Evolutionary conservation across 345 rosid genomes (phyloP).

Genomic region (Zanthoxylum bungeanum): DNA sequence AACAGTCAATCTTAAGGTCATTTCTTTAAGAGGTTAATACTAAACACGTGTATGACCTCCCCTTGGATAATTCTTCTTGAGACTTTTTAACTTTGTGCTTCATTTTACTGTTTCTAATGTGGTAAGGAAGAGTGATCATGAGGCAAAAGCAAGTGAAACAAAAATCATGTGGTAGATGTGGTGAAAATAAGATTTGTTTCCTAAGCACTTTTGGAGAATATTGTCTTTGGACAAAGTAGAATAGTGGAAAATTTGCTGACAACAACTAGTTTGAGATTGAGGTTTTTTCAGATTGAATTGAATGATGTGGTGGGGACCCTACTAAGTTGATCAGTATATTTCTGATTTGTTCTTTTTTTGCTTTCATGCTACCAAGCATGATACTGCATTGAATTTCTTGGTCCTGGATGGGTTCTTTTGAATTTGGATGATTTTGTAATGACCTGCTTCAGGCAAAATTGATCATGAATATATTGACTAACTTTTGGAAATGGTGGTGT

Average conservation of each 20-base stretch:
- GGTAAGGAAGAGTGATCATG: background rate
- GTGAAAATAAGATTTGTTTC: background rate
- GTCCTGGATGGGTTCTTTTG: background rate
- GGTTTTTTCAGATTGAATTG: background rate
- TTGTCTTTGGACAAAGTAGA: background rate
- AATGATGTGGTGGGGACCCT: background rate
- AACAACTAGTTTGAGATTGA: background rate
- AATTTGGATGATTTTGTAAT: background rate
- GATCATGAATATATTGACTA: background rate
- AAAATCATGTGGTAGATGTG: background rate
- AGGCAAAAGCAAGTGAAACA: background rate
- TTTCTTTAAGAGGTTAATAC: background rate
- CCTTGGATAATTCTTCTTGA: background rate
- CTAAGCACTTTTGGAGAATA: background rate
- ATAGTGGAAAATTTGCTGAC: background rate
- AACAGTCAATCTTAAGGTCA: background rate
- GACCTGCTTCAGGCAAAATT: background rate
- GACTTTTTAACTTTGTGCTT: background rate
- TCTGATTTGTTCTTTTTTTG: background rate
- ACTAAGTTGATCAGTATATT: background rate
- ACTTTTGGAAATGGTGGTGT: constrained; percentile 11
- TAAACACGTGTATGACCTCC: background rate
- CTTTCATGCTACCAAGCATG: background rate
- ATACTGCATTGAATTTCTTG: background rate
- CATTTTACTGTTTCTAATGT: background rate